Evolutionary conservation across 768 basidiomycete genomes (phyloP).

Genomic region (Imleria badia): DNA sequence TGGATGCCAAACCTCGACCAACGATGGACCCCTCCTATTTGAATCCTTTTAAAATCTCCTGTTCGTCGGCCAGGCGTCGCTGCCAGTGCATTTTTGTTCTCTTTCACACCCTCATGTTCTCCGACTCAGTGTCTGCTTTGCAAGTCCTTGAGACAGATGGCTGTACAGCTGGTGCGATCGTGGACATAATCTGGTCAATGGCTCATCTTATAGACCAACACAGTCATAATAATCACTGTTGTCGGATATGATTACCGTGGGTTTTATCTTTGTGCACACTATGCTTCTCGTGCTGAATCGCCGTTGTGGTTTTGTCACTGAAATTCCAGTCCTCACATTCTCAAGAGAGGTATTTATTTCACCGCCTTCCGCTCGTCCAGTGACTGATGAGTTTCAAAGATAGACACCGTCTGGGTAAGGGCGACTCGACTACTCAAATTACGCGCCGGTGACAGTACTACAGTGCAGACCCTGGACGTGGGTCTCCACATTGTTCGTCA

Average conservation of each 20-base stretch:
- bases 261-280: not conserved
- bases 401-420: constrained; percentile 16
- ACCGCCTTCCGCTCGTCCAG: not conserved
- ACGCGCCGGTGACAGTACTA: not conserved
- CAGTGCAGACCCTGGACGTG: constrained; percentile 12
- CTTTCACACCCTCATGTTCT: not conserved
- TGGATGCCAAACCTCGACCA: no score
- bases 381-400: not conserved
- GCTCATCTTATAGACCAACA: no score
- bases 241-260: constrained; percentile 12
- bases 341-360: constrained; percentile 8
- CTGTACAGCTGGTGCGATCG: not conserved
- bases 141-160: not conserved
- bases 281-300: not conserved
- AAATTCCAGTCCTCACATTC: constrained; percentile 12
- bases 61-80: not conserved
- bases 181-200: not conserved
- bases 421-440: not conserved
- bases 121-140: not conserved
- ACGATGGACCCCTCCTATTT: no score
- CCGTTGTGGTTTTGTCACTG: not conserved
- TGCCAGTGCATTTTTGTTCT: no score
- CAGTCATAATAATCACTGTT: not conserved
- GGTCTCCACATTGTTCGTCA: constrained; percentile 15
- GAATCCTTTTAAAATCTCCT: no score